These are phyloP conservation scores for Larix kaempferi DNA, from an alignment of 75 land plant species.

Conservation along the genomic window DNA sequence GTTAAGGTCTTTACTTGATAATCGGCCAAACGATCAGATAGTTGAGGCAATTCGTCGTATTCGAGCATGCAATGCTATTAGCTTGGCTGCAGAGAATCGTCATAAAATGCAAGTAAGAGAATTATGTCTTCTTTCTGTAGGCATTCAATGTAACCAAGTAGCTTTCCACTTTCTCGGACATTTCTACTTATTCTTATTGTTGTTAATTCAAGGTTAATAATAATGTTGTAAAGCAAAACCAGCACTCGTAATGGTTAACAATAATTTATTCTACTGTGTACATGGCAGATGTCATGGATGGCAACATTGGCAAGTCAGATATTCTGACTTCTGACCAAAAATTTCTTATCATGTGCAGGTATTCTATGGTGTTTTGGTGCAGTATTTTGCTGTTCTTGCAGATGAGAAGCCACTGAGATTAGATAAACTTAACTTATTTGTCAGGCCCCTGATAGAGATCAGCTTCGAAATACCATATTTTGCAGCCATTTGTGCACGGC, in stretches of 20 bases:
- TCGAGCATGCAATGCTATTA: constrained; percentile 70
- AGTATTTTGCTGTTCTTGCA: constrained; percentile 73
- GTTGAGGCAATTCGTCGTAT: constrained; percentile 63
- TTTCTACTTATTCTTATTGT: neutral
- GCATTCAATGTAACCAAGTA: neutral
- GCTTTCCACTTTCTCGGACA: neutral
- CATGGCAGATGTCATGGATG: neutral
- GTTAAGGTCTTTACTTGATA: constrained; percentile 51
- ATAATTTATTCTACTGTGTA: neutral
- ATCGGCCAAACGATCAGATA: constrained; percentile 56
- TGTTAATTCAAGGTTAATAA: neutral
- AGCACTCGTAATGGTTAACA: neutral
- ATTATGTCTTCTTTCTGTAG: neutral
- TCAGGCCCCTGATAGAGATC: constrained; percentile 83
- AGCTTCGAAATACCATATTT: constrained; percentile 80
- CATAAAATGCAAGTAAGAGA: constrained; percentile 82
- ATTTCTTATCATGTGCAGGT: constrained; percentile 40
- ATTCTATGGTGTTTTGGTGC: constrained; percentile 88
- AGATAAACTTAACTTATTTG: constrained; percentile 54
- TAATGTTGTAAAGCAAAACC: neutral
- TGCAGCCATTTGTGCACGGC: constrained; percentile 91
- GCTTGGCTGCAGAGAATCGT: constrained; percentile 74
- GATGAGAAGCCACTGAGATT: constrained; percentile 52
- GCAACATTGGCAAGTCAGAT: neutral
- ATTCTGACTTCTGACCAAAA: constrained; percentile 1